These are phyloP conservation scores for Thermothielavioides terrestris DNA, from an alignment of 495 filamentous ascomycete species.

Conservation along the genomic window DNA sequence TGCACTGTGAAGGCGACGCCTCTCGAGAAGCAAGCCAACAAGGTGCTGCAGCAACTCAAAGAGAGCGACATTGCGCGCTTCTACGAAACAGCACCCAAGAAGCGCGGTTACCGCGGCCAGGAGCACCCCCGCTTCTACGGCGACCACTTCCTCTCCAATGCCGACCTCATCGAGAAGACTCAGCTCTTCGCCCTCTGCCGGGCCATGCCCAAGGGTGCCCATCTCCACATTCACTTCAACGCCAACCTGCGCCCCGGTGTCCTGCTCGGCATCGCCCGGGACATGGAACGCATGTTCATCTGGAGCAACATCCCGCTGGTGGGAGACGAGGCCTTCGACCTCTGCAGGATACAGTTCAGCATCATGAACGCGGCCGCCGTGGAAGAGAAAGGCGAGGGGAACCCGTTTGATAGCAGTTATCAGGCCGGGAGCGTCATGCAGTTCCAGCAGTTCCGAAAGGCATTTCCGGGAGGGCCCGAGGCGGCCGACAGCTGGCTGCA, in stretches of 20 bases:
- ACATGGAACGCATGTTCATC: constrained; percentile 45
- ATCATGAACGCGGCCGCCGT: constrained; percentile 28
- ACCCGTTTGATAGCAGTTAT: constrained; percentile 22
- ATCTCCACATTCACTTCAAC: constrained; percentile 52
- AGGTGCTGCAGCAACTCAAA: constrained; percentile 26
- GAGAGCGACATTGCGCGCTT: constrained; percentile 24
- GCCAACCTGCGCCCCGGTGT: constrained; percentile 42
- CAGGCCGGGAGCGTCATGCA: constrained; percentile 26
- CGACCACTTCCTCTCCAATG: constrained; percentile 43
- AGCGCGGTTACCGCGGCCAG: constrained; percentile 24
- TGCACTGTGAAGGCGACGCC: constrained; percentile 10
- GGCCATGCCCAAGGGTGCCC: constrained; percentile 45
- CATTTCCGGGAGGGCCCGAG: constrained; percentile 16
- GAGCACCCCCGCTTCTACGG: constrained; percentile 26
- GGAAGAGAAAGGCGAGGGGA: constrained; percentile 4
- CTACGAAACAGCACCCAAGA: constrained; percentile 10
- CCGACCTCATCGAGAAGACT: constrained; percentile 39
- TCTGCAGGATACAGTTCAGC: constrained; percentile 43
- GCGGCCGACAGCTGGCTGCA: constrained; percentile 34
- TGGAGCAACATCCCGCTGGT: constrained; percentile 35
- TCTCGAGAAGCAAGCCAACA: constrained; percentile 24
- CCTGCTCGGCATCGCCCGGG: constrained; percentile 42
- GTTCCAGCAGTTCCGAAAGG: constrained; percentile 27
- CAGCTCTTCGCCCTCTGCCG: constrained; percentile 33
- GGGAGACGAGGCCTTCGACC: constrained; percentile 21